phyloP scores from a whole-genome alignment of 2,329 filamentous ascomycete genomes.

The Paraphoma chrysanthemicola region DNA sequence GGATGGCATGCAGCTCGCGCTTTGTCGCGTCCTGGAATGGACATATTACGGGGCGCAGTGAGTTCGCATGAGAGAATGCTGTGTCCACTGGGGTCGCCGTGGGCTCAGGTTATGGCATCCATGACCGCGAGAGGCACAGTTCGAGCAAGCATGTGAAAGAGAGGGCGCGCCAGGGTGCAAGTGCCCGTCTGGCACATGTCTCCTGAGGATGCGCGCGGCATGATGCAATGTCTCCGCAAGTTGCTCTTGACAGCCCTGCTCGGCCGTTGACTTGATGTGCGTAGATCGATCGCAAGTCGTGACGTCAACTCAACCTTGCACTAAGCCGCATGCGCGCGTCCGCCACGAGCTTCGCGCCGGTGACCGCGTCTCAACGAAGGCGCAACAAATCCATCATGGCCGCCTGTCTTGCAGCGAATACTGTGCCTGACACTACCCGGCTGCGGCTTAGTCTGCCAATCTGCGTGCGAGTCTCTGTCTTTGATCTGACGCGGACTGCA shows the following conservation, averaged over 20 bases:
- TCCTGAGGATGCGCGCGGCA: conserved; percentile 4
- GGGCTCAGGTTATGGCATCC: background rate
- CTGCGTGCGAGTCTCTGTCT: conserved; percentile 17
- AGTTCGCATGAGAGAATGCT: conserved; percentile 17
- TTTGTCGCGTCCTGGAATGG: conserved; percentile 26
- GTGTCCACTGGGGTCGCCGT: too few relatives aligned
- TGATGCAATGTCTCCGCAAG: conserved; percentile 12
- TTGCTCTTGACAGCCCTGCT: background rate
- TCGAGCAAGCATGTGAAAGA: background rate
- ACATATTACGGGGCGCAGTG: conserved; percentile 26
- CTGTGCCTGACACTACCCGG: conserved; percentile 19
- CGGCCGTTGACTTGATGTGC: background rate
- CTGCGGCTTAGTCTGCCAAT: conserved; percentile 24
- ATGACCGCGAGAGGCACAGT: background rate
- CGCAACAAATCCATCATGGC: conserved; percentile 8
- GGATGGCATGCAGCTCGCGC: conserved; percentile 45
- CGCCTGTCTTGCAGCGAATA: conserved; percentile 1
- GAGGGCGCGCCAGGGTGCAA: background rate
- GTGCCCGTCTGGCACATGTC: background rate
- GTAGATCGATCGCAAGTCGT: conserved; percentile 16
- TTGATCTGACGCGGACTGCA: conserved; percentile 23
- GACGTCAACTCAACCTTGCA: conserved; percentile 35
- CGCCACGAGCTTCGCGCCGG: background rate
- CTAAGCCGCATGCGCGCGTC: conserved; percentile 20
- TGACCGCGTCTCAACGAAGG: conserved; percentile 2